phyloP scores from a whole-genome alignment of 2,329 filamentous ascomycete species.

The Aspergillus eucalypticola region DNA sequence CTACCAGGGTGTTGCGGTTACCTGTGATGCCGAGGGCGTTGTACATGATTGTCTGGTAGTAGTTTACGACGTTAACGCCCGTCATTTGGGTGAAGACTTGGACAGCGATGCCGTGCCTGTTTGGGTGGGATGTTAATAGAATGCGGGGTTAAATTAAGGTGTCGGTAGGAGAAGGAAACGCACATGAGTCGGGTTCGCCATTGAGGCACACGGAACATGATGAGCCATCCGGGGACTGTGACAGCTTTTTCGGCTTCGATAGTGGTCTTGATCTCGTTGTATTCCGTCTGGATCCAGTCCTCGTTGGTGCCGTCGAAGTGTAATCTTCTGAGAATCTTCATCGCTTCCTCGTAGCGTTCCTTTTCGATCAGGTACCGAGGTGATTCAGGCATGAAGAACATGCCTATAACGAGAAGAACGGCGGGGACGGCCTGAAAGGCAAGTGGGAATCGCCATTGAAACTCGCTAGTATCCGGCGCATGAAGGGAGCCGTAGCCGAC shows the following conservation, averaged over 20 bases:
- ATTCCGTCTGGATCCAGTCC: constrained; percentile 54
- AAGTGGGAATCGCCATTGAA: constrained; percentile 40
- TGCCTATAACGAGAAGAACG: constrained; percentile 35
- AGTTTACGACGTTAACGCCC: constrained; percentile 45
- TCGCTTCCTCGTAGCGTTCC: constrained; percentile 51
- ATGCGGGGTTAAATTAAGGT: too few relatives aligned
- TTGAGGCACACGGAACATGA: constrained; percentile 45
- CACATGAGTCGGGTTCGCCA: constrained; percentile 61
- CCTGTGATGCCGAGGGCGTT: constrained; percentile 57
- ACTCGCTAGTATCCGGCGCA: constrained; percentile 31
- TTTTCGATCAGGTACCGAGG: constrained; percentile 43
- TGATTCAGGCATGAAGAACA: constrained; percentile 38
- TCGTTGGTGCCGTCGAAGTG: constrained; percentile 57
- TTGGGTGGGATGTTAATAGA: not conserved
- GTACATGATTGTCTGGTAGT: constrained; percentile 46
- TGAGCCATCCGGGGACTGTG: constrained; percentile 46
- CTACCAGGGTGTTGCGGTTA: constrained; percentile 55
- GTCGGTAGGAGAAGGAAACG: constrained; percentile 5
- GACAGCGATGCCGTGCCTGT: constrained; percentile 57
- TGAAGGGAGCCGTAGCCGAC: constrained; percentile 52
- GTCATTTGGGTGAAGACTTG: constrained; percentile 65
- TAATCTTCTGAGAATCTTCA: constrained; percentile 53
- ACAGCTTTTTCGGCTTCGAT: constrained; percentile 61
- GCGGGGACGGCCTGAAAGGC: constrained; percentile 45
- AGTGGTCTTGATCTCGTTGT: constrained; percentile 41